Base-by-base conservation (phyloP, 2,329 filamentous ascomycete genomes). In the Fusarium sp. region DNA sequence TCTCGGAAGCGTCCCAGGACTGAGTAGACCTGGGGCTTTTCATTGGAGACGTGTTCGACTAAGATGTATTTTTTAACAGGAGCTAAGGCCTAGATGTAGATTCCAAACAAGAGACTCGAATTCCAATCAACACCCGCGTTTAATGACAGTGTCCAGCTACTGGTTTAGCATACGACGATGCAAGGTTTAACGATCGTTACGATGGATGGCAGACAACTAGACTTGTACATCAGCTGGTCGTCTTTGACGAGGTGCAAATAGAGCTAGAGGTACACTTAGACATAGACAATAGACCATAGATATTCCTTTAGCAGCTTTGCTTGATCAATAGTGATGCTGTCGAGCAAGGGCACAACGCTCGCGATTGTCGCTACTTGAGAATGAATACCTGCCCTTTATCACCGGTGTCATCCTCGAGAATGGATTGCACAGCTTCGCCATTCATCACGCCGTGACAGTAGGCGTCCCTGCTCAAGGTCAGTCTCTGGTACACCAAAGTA, bases 1-100 rank as follows among this genome's bases (percentile, higher is more conserved):
- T 68, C 65, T 19, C 42, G 65, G 26, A 68, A 68, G 61, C 58
- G 65, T 54, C 58, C 53, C 41, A 55, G 65, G 39, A 61, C 45
- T 40, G 57, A 67, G 4, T 67, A 65, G 45, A 19, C 10, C 12
- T 46, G 35, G 7, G 32, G 13, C 39, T 31, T 24, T 39, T 19
- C 41, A 28, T 15, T 36, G 25, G 56, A 50, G 43, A 29, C 22
- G 38, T 58, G 55, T 58, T 57, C 58, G 53, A 59, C 57, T 60
- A 60, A 60, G 57, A 60, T 60, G 56, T 60, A 60, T 47, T 55
- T 34, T 35, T 61, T 60, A 38, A 60, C 57, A 60, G 57, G 57
- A 60, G 57, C 57, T 60, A 60, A 60, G 57, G 46, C 57, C 61
- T 64, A 64, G 61, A 61, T 24, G 55, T 59, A 59, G 56, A 59